Evolutionary conservation across 768 basidiomycete species (phyloP).

Genomic region (Termitomyces sp.): DNA sequence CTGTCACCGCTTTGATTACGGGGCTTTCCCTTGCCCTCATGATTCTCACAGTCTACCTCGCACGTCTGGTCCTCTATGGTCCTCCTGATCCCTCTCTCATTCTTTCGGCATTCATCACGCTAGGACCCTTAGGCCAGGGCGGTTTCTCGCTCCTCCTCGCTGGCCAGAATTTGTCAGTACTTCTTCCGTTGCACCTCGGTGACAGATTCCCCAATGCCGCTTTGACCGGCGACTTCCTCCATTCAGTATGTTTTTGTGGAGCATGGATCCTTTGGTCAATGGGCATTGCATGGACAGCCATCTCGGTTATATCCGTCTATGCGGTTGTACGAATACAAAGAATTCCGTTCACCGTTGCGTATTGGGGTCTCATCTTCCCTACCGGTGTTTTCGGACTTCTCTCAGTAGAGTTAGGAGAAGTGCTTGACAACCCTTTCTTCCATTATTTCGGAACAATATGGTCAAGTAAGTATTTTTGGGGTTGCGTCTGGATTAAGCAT

Average conservation of each 20-base stretch:
- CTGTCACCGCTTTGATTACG: slow-evolving; percentile 23
- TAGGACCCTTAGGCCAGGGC: slow-evolving; percentile 60
- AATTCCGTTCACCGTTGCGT: slow-evolving; percentile 42
- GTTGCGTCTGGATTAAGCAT: neutral
- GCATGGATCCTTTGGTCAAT: slow-evolving; percentile 53
- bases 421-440: slow-evolving; percentile 49
- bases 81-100: slow-evolving; percentile 34
- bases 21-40: slow-evolving; percentile 49
- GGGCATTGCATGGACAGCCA: slow-evolving; percentile 47
- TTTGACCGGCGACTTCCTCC: slow-evolving; percentile 37
- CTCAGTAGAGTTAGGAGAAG: slow-evolving; percentile 43
- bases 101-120: slow-evolving; percentile 48
- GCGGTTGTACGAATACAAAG: slow-evolving; percentile 24
- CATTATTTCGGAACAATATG: slow-evolving; percentile 50
- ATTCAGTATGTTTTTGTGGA: slow-evolving; percentile 39
- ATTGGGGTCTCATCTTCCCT: slow-evolving; percentile 57
- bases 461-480: slow-evolving; percentile 34
- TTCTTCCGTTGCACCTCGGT: slow-evolving; percentile 26
- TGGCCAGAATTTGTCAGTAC: slow-evolving; percentile 32
- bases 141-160: slow-evolving; percentile 45
- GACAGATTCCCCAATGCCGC: slow-evolving; percentile 24
- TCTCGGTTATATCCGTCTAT: slow-evolving; percentile 39
- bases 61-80: slow-evolving; percentile 45
- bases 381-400: slow-evolving; percentile 49
- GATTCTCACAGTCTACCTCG: slow-evolving; percentile 50